Percentiles rank a stretch among this genome's conserved stretches.
These are phyloP conservation scores for Cordyceps fumosorosea DNA, from an alignment of 2,329 filamentous ascomycete species.

Conservation along the genomic window DNA sequence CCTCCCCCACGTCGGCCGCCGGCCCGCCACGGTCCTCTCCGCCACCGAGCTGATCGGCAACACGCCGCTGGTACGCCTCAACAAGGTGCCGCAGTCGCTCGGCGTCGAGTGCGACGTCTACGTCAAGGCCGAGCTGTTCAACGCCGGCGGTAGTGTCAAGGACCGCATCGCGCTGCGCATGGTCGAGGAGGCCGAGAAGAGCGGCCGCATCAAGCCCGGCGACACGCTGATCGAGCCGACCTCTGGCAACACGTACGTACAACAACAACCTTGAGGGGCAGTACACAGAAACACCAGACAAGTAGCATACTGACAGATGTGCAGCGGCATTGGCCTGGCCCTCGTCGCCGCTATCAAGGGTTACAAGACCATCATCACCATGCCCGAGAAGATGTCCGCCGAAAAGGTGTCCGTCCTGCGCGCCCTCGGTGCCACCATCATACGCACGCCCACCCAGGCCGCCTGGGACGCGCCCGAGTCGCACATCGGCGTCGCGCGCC, in stretches of 20 bases:
- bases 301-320: conserved; percentile 23
- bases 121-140: conserved; percentile 89
- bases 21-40: conserved; percentile 42
- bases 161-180: conserved; percentile 94
- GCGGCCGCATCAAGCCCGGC: conserved; percentile 89
- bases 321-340: conserved; percentile 79
- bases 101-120: conserved; percentile 87
- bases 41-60: conserved; percentile 89
- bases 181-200: conserved; percentile 91
- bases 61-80: conserved; percentile 89
- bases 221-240: conserved; percentile 98
- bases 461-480: conserved; percentile 92
- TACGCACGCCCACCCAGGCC: conserved; percentile 91
- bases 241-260: conserved; percentile 80
- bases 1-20: conserved; percentile 27
- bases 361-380: conserved; percentile 97
- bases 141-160: conserved; percentile 89
- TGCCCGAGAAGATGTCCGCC: conserved; percentile 98
- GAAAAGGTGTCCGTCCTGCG: conserved; percentile 96
- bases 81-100: conserved; percentile 84
- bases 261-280: background rate
- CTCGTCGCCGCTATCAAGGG: conserved; percentile 93
- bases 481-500: conserved; percentile 88
- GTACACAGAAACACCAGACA: background rate
- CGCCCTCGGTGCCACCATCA: conserved; percentile 92